These are phyloP conservation scores for Trichothecium roseum DNA, from an alignment of 2,329 filamentous ascomycete species.

Conservation along the genomic window DNA sequence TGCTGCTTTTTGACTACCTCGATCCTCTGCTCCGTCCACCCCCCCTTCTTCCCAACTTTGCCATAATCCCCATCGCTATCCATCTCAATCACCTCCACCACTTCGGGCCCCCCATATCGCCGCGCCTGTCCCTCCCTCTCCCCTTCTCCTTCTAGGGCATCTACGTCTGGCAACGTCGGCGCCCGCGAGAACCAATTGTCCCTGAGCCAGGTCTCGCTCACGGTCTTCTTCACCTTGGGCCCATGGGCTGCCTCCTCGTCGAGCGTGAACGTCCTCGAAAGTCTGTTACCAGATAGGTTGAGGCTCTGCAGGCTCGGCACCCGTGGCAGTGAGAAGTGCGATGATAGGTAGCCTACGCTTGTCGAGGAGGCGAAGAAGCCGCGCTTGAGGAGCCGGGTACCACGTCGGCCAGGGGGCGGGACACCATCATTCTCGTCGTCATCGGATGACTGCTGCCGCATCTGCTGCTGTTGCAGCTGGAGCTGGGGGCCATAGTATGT, in stretches of 20 bases:
- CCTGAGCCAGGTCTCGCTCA: conserved; percentile 16
- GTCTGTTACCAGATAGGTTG: conserved; percentile 7
- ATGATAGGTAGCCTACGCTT: no score
- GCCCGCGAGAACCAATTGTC: conserved; percentile 20
- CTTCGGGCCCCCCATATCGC: conserved; percentile 5
- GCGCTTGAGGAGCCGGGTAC: no score
- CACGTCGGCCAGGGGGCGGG: conserved; percentile 3
- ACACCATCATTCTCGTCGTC: conserved; percentile 1
- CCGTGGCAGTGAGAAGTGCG: conserved; percentile 2
- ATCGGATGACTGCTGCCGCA: conserved; percentile 11
- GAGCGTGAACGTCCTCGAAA: conserved; percentile 21
- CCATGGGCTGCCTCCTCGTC: conserved; percentile 42
- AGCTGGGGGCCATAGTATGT: conserved; percentile 14
- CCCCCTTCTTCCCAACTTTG: conserved; percentile 1
- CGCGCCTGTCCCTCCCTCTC: neutral
- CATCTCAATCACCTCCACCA: conserved; percentile 2
- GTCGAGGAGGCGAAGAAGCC: no score
- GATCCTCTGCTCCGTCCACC: conserved; percentile 7
- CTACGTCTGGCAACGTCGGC: conserved; percentile 25
- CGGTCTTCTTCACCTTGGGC: conserved; percentile 21
- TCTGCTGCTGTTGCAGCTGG: conserved; percentile 9
- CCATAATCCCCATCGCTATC: conserved; percentile 1
- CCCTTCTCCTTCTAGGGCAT: conserved; percentile 13
- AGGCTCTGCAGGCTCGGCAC: neutral
- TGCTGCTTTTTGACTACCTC: conserved; percentile 9